phyloP scores from a whole-genome alignment of 306 rosid species.

The Sindora glabra region DNA sequence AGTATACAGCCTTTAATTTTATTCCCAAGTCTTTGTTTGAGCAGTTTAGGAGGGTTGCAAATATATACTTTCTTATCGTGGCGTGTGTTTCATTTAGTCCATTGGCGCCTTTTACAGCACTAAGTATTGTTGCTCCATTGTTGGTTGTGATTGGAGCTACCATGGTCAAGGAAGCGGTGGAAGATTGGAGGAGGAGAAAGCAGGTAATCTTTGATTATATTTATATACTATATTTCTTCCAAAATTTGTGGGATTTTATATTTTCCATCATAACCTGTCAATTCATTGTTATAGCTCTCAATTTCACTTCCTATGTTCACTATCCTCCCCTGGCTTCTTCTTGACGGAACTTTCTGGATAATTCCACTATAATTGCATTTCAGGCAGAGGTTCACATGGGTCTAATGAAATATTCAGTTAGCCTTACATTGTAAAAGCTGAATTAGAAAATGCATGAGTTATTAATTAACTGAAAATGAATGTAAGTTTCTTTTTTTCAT shows the following conservation, averaged over 20 bases:
- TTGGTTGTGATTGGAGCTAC: conserved; percentile 74
- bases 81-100: conserved; percentile 84
- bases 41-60: conserved; percentile 91
- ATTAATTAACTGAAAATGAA: background rate
- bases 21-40: conserved; percentile 81
- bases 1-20: conserved; percentile 62
- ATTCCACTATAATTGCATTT: background rate
- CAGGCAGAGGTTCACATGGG: background rate
- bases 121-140: conserved; percentile 62
- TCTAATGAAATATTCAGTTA: background rate
- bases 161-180: conserved; percentile 81
- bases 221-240: background rate
- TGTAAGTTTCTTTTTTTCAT: background rate
- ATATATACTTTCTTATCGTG: conserved; percentile 76
- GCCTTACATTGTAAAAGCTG: too few relatives aligned
- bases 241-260: background rate
- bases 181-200: conserved; percentile 91
- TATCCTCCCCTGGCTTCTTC: background rate
- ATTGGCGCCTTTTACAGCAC: conserved; percentile 62
- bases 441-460: too few relatives aligned
- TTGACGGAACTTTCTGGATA: background rate
- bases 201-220: conserved; percentile 41
- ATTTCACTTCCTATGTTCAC: background rate
- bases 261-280: background rate
- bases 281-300: background rate